Evolutionary conservation across 169 alveolate species (phyloP), one percentile per base, ranked within the genome.

Genomic region (Plasmodium inui): DNA sequence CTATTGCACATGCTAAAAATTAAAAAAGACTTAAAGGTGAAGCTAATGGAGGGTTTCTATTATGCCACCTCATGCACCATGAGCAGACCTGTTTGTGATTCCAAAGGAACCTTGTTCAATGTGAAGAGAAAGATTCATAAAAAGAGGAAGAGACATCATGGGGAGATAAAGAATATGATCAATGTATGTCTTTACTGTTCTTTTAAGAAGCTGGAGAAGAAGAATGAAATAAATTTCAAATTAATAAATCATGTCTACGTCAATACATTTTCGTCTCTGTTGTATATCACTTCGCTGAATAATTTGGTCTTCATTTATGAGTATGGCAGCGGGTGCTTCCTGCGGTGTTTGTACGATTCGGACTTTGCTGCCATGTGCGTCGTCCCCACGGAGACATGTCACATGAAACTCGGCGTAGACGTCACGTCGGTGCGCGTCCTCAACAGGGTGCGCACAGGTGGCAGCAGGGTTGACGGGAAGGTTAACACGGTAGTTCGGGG

Each of bases 211-310:
- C 57, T 91, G 72, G 95, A 91, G 74, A 91, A 91, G 74, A 91
- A 91, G 53, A 91, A 91, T 72, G 95, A 91, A 91, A 53, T 91
- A 17, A 91, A 80, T 82, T 91, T 81, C 53, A 91, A 91, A 39
- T 44, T 91, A 82, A 91, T 91, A 70, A 91, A 81, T 50, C 83
- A 82, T n/a, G 82, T 91, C 55, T 91, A 91, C 32, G 57, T 91
- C 6, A 91, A 91, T 46, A 81, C 86, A 1, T 82, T 46, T 32
- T 82, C 95, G 0, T 91, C 95, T 14, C 70, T 91, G 17, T 30
- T 91, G 26, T 91, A 91, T 44, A 91, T 91, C 41, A 72, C 76
- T 9, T 71, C 76, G 32, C 17, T 82, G 17, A 91, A 91, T 26
- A 82, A 71, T 26, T 81, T 71, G 61, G 73, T 91, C 8, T 91